phyloP scores from a whole-genome alignment of 2,329 filamentous ascomycete species.

The Claviceps spartinae region DNA sequence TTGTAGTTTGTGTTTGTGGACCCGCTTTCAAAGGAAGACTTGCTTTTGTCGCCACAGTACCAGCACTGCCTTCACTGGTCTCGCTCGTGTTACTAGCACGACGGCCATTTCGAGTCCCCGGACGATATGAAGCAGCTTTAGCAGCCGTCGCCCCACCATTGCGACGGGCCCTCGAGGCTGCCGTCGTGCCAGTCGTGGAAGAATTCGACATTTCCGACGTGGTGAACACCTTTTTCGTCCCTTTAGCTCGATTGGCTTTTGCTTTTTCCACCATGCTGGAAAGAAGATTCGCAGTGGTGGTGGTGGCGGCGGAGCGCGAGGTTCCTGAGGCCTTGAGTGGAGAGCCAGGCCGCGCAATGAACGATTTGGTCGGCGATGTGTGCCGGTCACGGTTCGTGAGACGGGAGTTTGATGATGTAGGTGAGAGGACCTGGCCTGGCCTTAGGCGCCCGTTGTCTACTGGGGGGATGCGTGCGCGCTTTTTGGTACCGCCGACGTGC shows the following conservation, averaged over 20 bases:
- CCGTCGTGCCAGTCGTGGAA: constrained; percentile 23
- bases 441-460: constrained; percentile 24
- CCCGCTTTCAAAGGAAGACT: constrained; percentile 19
- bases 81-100: constrained; percentile 48
- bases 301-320: constrained; percentile 26
- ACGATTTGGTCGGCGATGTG: constrained; percentile 41
- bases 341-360: constrained; percentile 44
- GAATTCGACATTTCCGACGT: constrained; percentile 28
- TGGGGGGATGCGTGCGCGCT: constrained; percentile 36
- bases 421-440: constrained; percentile 57
- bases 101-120: constrained; percentile 33
- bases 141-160: constrained; percentile 19
- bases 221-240: constrained; percentile 31
- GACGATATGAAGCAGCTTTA: constrained; percentile 21
- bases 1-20: constrained; percentile 25
- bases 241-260: constrained; percentile 38
- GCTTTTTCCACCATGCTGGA: constrained; percentile 48
- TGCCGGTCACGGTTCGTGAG: constrained; percentile 36
- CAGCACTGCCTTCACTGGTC: constrained; percentile 48
- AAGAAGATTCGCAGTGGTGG: constrained; percentile 33
- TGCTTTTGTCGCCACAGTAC: constrained; percentile 49
- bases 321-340: constrained; percentile 41
- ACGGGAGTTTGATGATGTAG: constrained; percentile 69
- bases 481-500: constrained; percentile 54
- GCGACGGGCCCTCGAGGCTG: constrained; percentile 20